Conservation (phyloP, 257 asterid species). For the Nyctanthes arbortristis region DNA sequence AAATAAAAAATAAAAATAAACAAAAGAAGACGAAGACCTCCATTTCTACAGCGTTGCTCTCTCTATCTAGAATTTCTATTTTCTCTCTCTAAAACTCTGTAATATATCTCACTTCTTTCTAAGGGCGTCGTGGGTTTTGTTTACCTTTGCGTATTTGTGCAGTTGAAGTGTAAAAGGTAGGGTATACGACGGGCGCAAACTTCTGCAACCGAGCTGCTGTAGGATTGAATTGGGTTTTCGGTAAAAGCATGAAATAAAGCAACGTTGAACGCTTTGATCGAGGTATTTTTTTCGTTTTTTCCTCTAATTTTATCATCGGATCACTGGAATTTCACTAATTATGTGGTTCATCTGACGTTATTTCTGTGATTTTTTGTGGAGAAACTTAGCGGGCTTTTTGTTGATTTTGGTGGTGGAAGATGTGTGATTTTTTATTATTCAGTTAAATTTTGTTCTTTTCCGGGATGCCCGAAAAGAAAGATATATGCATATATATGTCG, state of each 20-base stretch:
- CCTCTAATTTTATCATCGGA: constrained; percentile 23
- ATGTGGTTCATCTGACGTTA: neutral
- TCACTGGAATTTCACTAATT: constrained; percentile 1
- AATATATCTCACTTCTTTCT: constrained; percentile 14
- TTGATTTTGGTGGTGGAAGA: constrained; percentile 15
- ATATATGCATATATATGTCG: constrained; percentile 12
- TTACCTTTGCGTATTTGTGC: constrained; percentile 11
- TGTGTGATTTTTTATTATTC: constrained; percentile 13
- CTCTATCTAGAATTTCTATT: constrained; percentile 14
- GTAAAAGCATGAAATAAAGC: constrained; percentile 17
- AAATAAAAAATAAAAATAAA: neutral
- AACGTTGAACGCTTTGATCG: constrained; percentile 41
- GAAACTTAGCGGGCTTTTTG: constrained; percentile 2
- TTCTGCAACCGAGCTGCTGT: constrained; percentile 18
- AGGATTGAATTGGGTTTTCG: constrained; percentile 22
- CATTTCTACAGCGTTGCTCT: constrained; percentile 8
- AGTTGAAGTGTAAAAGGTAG: constrained; percentile 22
- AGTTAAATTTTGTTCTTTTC: neutral
- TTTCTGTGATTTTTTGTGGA: constrained; percentile 8
- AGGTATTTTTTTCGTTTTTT: constrained; percentile 38
- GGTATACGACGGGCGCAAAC: constrained; percentile 21
- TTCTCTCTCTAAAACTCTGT: constrained; percentile 31
- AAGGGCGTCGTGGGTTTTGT: constrained; percentile 28
- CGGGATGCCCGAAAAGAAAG: constrained; percentile 6
- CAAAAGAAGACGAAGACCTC: constrained; percentile 29